Evolutionary conservation across 179 eudicot species (phyloP).

Genomic region (Monotropa hypopitys): DNA sequence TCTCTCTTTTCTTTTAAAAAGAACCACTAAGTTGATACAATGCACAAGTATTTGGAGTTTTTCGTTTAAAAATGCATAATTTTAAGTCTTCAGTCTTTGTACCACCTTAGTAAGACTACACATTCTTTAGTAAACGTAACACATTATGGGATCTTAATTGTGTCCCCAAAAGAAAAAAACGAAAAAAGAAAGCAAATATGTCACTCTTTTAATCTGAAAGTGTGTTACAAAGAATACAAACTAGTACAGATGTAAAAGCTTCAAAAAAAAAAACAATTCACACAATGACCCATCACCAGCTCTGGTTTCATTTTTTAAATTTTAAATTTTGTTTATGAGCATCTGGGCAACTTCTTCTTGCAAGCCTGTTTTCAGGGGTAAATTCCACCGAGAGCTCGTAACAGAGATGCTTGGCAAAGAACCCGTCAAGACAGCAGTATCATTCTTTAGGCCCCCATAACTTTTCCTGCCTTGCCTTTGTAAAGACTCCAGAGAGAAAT

Average conservation of each 20-base stretch:
- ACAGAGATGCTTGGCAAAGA: constrained; percentile 50
- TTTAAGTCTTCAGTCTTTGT: too few species aligned
- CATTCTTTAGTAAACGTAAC: too few species aligned
- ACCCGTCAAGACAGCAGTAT: constrained; percentile 62
- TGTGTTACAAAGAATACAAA: constrained; percentile 4
- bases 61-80: too few species aligned
- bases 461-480: constrained; percentile 30
- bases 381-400: too few species aligned
- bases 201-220: background rate
- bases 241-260: background rate
- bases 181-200: background rate
- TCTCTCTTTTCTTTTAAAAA: too few species aligned
- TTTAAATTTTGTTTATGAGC: too few species aligned
- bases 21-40: too few species aligned
- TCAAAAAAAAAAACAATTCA: background rate
- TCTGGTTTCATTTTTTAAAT: background rate
- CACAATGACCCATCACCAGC: background rate
- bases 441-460: constrained; percentile 18
- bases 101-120: too few species aligned
- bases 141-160: too few species aligned
- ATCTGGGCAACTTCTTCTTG: too few species aligned
- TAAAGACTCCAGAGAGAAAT: constrained; percentile 47
- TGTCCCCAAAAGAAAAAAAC: background rate
- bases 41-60: too few species aligned
- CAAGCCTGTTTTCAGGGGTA: background rate